A percentile compares a stretch with the other conserved stretches of the same genome.
Evolutionary conservation across 805 yeast genomes (phyloP).

Genomic region (Scheffersomyces amazonensis): DNA sequence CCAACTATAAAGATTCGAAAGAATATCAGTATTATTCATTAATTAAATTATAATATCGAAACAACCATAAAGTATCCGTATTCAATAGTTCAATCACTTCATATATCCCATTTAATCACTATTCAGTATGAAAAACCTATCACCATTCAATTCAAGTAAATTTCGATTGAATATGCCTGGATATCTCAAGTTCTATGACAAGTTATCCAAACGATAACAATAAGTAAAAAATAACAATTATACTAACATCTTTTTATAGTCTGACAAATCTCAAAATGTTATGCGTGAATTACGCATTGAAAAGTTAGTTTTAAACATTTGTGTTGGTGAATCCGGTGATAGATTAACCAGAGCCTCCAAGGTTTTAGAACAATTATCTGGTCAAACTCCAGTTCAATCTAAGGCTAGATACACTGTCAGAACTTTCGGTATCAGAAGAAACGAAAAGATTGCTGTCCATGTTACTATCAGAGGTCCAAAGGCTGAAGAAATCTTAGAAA

Average conservation of each 20-base stretch:
- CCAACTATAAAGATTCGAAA: too few species aligned
- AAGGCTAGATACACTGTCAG: slow-evolving; percentile 99
- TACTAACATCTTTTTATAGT: slow-evolving; percentile 15
- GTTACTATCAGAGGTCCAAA: slow-evolving; percentile 99
- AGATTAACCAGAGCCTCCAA: slow-evolving; percentile 99
- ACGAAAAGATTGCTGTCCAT: slow-evolving; percentile 99
- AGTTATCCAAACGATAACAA: too few species aligned
- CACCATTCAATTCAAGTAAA: too few species aligned
- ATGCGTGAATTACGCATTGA: slow-evolving; percentile 99
- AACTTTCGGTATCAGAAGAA: slow-evolving; percentile 99
- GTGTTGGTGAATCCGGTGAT: slow-evolving; percentile 99
- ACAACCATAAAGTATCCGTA: too few species aligned
- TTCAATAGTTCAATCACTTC: too few species aligned
- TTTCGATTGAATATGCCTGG: too few species aligned
- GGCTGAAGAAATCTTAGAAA: slow-evolving; percentile 92
- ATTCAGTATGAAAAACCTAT: too few species aligned
- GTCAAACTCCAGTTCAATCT: slow-evolving; percentile 99
- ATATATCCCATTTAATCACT: too few species aligned
- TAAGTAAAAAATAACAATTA: too few species aligned
- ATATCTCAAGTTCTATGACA: too few species aligned
- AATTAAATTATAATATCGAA: too few species aligned
- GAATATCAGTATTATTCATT: too few species aligned
- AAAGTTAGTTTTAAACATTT: slow-evolving; percentile 98
- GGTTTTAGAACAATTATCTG: slow-evolving; percentile 99
- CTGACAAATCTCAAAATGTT: slow-evolving; percentile 69